Percentiles rank a stretch among this genome's conserved stretches.
phyloP scores from a whole-genome alignment of 768 basidiomycete species.

The Amanita muscaria region DNA sequence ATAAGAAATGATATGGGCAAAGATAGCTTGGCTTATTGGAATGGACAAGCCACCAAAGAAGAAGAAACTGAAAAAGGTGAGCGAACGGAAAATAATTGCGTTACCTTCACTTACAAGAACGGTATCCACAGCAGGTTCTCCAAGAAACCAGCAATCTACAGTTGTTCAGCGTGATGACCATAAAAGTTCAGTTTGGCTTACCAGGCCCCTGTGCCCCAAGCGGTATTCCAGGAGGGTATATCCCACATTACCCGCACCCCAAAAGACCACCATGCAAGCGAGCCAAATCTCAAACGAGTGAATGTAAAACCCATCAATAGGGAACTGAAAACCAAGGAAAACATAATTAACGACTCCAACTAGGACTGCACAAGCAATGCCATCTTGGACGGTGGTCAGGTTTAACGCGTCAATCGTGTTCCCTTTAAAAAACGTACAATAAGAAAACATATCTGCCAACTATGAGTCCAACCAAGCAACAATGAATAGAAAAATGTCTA shows the following conservation, averaged over 20 bases:
- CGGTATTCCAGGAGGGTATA: constrained; percentile 70
- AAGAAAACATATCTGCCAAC: constrained; percentile 43
- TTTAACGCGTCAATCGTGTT: background rate
- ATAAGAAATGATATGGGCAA: constrained; percentile 55
- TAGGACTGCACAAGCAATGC: constrained; percentile 60
- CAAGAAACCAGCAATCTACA: constrained; percentile 35
- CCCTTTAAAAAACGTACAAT: constrained; percentile 24
- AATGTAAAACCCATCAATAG: constrained; percentile 69
- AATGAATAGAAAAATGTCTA: constrained; percentile 9
- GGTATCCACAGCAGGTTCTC: constrained; percentile 63
- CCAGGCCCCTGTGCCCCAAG: constrained; percentile 45
- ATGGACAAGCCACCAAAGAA: constrained; percentile 72
- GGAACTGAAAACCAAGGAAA: constrained; percentile 64
- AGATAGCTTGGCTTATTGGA: constrained; percentile 58
- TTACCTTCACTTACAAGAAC: constrained; percentile 51
- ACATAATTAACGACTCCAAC: constrained; percentile 68
- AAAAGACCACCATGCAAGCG: constrained; percentile 69
- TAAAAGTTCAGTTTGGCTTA: constrained; percentile 22
- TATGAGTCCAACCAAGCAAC: background rate
- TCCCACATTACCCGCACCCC: constrained; percentile 62
- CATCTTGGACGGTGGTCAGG: constrained; percentile 23
- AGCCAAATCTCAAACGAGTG: constrained; percentile 78
- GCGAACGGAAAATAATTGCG: background rate
- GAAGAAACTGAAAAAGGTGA: constrained; percentile 44
- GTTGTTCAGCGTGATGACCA: constrained; percentile 1